Evolutionary conservation across 805 yeast genomes (phyloP), one percentile per base, ranked within the genome.

Genomic region (Candida ponderosae): DNA sequence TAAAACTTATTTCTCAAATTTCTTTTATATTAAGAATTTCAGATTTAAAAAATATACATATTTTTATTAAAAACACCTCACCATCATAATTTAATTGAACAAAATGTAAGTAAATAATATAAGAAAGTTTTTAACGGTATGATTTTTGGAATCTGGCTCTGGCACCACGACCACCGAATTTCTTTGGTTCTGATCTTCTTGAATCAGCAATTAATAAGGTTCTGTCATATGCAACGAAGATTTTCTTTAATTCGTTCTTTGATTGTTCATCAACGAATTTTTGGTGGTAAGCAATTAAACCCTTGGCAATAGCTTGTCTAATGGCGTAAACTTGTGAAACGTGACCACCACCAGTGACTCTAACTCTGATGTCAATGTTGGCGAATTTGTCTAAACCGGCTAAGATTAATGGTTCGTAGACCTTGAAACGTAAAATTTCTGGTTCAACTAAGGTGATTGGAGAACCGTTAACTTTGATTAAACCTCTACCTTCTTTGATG

Each of bases 91-190:
- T 21, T 21, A 21, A n/a, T n/a, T n/a, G n/a, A n/a, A n/a, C n/a
- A 21, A 21, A 21, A 21, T 9, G 24, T 21, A 21, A 21, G 24
- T 21, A 21, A 21, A 21, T 21, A 21, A 21, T 21, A 27, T 7
- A 27, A 27, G 13, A 14, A 16, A 37, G 32, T 45, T 42, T 52
- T 76, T 90, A 93, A 89, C 98, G 98, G 93, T 93, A 93, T 71
- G 98, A 93, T 74, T 93, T 93, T 82, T 93, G 98, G 97, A 86
- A 90, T 79, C 97, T 90, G 68, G 98, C 93, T 80, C 98, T 93
- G 77, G 98, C 98, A 86, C 98, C 98, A 74, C 95, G 95, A 81
- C 98, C 98, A 81, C 98, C 98, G 80, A 93, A 93, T 81, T 93
- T 93, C 97, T 93, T 93, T 82, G 98, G 98, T 81, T 93, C 98